Evolutionary conservation across 2,329 filamentous ascomycete genomes (phyloP), one percentile per base, ranked within the genome.

Genomic region (Furcasterigmium sp.): DNA sequence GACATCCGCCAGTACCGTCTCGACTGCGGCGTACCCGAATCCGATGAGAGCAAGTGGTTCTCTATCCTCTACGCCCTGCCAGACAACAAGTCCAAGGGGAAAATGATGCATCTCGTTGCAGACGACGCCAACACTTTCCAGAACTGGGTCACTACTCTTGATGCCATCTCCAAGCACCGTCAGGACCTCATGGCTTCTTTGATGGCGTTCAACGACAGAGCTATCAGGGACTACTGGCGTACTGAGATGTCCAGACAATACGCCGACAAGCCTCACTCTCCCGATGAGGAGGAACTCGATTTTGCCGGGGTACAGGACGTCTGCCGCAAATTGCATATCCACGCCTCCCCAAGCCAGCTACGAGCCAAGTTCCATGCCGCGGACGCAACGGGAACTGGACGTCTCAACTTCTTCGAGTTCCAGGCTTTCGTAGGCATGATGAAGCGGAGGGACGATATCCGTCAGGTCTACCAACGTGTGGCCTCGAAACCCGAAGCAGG

Each of bases 141-240:
- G 23, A 72, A 87, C 20, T 97, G 91, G 93, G 89, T 84, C 2
- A 79, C 80, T 14, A 91, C 90, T 3, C 75, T 98, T 13, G 85
- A 95, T 46, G 80, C 84, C 41, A 85, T 97, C 51, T 85, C 88
- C 32, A 85, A 85, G 53, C 87, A 95, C 58, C 82, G 93, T 43
- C 89, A 94, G 50, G 87, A 91, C 43, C 78, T 93, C 55, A 95
- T 97, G 85, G 83, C 87, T 11, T 93, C 89, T 6, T 69, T 98
- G 45, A 87, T 91, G 63, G 82, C 87, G 5, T 94, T 91, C 59
- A 83, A 87, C 51, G 84, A 95, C 57, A 84, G 84, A 52, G 89
- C 88, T 38, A 79, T 96, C 41, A 82, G 82, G 43, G 78, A 82
- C 37, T 91, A 94, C 63, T 98, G 93, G 93, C 79, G 83, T 48